phyloP scores from a whole-genome alignment of 192 early-diverging fungal genomes.

The Entomortierella beljakovae region DNA sequence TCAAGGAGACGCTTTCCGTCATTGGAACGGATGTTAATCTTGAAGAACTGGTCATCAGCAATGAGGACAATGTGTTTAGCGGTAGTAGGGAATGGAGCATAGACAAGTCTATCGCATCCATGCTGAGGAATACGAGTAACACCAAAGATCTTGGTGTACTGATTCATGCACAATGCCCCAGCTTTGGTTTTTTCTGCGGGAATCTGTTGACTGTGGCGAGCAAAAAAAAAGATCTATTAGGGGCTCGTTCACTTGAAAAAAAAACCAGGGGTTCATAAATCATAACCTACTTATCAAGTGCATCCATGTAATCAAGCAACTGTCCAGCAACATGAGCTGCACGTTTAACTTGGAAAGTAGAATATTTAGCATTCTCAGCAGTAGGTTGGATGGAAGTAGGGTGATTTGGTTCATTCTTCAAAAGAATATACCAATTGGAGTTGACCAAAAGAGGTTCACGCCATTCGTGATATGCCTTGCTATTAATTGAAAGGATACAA shows the following conservation, averaged over 20 bases:
- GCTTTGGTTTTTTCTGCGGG: conserved; percentile 75
- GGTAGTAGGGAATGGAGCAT: conserved; percentile 56
- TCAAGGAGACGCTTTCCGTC: conserved; percentile 66
- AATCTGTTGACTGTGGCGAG: conserved; percentile 55
- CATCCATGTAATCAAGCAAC: conserved; percentile 81
- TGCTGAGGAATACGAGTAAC: conserved; percentile 85
- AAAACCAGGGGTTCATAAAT: neutral
- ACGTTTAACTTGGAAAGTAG: conserved; percentile 82
- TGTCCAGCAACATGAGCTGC: conserved; percentile 78
- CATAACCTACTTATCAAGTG: conserved; percentile 65
- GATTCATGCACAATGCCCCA: conserved; percentile 86
- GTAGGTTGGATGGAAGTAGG: conserved; percentile 56
- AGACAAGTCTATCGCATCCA: conserved; percentile 76
- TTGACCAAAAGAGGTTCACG: conserved; percentile 85
- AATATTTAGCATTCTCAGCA: conserved; percentile 62
- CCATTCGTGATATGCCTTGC: conserved; percentile 83
- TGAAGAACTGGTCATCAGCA: conserved; percentile 83
- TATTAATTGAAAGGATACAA: neutral
- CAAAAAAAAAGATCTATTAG: no score
- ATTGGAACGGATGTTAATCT: conserved; percentile 72
- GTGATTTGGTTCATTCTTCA: conserved; percentile 70
- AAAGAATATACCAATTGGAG: conserved; percentile 89
- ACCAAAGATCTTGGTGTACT: conserved; percentile 84
- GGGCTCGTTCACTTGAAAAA: no score
- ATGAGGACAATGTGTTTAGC: conserved; percentile 75